A percentile compares a stretch with the other conserved stretches of the same genome.
phyloP scores from a whole-genome alignment of 1,284 basidiomycete species.

The Sanguinoderma infundibulare region DNA sequence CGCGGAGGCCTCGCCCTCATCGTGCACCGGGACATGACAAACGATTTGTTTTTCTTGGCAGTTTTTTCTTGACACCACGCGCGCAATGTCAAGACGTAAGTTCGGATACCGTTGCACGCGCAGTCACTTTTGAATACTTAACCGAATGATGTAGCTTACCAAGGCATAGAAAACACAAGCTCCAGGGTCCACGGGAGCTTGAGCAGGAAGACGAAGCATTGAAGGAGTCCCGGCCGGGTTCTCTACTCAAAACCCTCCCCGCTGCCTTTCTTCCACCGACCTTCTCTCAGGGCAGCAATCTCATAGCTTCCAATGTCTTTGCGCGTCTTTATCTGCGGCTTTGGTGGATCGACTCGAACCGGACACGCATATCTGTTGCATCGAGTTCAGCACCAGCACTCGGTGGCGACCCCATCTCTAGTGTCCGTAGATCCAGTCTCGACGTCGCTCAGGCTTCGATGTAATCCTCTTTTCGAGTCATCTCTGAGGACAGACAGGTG shows the following conservation, averaged over 20 bases:
- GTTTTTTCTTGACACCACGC: no score
- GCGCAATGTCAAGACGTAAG: neutral
- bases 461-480: neutral
- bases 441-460: neutral
- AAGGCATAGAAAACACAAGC: neutral
- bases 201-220: neutral
- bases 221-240: neutral
- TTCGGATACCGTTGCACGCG: neutral
- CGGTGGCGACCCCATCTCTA: no score
- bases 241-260: neutral
- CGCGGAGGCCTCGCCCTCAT: no score
- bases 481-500: neutral
- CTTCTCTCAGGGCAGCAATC: neutral
- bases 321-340: neutral
- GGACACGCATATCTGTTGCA: neutral
- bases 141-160: neutral
- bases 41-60: no score
- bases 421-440: neutral
- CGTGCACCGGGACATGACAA: no score
- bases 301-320: neutral
- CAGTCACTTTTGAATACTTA: neutral
- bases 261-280: neutral
- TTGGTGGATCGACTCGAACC: neutral
- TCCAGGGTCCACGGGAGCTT: neutral
- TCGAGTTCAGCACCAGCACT: no score